phyloP scores from a whole-genome alignment of 176 grass and related monocot genomes.

The Alloteropsis semialata region DNA sequence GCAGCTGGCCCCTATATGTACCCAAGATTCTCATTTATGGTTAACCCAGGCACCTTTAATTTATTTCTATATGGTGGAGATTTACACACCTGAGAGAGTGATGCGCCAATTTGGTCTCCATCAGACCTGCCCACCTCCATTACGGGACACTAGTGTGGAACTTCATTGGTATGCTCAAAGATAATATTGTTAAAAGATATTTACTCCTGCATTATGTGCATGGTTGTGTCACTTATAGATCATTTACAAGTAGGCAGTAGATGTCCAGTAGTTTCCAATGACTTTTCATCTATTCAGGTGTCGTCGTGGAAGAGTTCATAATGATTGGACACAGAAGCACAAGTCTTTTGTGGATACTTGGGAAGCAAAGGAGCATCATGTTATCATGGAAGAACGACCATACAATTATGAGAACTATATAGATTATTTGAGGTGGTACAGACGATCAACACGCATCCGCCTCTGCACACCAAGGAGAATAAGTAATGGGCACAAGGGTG shows the following conservation, averaged over 20 bases:
- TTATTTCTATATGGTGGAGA: conserved; percentile 43
- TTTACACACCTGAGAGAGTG: conserved; percentile 41
- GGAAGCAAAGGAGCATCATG: conserved; percentile 30
- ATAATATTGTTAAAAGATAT: background rate
- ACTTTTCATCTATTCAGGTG: conserved; percentile 19
- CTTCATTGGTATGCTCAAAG: conserved; percentile 27
- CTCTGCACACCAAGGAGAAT: conserved; percentile 33
- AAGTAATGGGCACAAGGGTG: conserved; percentile 8
- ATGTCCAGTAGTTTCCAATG: background rate
- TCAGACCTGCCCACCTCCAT: conserved; percentile 33
- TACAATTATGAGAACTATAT: conserved; percentile 25
- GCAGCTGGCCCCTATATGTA: conserved; percentile 44
- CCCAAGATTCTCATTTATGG: conserved; percentile 40
- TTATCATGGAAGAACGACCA: conserved; percentile 29
- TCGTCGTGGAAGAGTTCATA: conserved; percentile 44
- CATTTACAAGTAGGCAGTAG: background rate
- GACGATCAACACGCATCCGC: conserved; percentile 30
- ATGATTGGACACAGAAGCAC: conserved; percentile 36
- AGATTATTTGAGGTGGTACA: conserved; percentile 44
- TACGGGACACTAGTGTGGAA: conserved; percentile 31
- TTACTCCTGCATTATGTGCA: background rate
- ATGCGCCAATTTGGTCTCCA: conserved; percentile 43
- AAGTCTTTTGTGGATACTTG: conserved; percentile 38
- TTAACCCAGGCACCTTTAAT: conserved; percentile 39
- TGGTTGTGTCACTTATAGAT: background rate